Evolutionary conservation across 1,284 basidiomycete species (phyloP).

Genomic region (Irpex rosettiformis): DNA sequence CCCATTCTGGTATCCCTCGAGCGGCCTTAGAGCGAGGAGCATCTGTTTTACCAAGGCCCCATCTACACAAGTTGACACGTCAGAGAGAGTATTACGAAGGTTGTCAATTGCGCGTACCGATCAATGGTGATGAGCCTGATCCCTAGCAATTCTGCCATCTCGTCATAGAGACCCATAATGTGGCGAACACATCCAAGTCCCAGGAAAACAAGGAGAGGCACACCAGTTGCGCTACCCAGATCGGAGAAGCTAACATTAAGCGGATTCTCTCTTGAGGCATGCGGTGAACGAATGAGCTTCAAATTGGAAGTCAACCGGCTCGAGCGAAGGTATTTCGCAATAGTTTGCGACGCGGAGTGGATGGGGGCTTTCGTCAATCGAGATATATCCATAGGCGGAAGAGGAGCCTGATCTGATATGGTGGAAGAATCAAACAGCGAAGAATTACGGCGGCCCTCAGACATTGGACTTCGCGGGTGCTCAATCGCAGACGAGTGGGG

Average conservation of each 20-base stretch:
- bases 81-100: conserved; percentile 1
- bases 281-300: conserved; percentile 73
- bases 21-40: conserved; percentile 63
- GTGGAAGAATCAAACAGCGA: conserved; percentile 38
- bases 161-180: conserved; percentile 92
- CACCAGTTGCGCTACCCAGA: conserved; percentile 78
- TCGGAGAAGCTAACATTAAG: conserved; percentile 92
- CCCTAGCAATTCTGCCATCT: conserved; percentile 86
- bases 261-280: conserved; percentile 67
- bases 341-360: conserved; percentile 57
- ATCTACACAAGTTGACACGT: conserved; percentile 41
- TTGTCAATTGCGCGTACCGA: conserved; percentile 48
- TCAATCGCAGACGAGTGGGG: conserved; percentile 42
- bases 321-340: conserved; percentile 83
- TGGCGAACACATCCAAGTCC: conserved; percentile 94
- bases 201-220: conserved; percentile 88
- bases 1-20: conserved; percentile 88
- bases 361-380: conserved; percentile 24
- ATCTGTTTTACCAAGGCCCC: conserved; percentile 91
- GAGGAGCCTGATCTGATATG: conserved; percentile 37
- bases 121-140: conserved; percentile 93
- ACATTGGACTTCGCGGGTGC: conserved; percentile 43
- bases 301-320: conserved; percentile 81
- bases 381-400: conserved; percentile 26
- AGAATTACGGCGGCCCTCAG: conserved; percentile 39